phyloP scores from a whole-genome alignment of 163 green algal genomes.

The Chloromonas sp. region DNA sequence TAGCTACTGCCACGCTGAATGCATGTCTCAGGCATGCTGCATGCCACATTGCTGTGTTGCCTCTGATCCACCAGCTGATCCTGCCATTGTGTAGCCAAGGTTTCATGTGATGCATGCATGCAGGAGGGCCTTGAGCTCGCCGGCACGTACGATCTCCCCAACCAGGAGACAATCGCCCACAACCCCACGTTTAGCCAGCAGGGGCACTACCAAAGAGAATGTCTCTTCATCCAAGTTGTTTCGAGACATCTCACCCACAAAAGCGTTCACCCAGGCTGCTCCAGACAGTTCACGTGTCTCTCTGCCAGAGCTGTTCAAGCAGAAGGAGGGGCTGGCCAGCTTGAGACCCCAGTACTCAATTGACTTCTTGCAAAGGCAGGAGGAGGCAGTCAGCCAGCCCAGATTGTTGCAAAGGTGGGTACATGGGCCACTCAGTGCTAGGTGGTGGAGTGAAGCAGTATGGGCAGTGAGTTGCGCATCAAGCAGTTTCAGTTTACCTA shows the following conservation, averaged over 20 bases:
- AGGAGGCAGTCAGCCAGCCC: slow-evolving; percentile 12
- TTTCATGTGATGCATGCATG: too few relatives aligned
- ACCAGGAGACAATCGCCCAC: too few relatives aligned
- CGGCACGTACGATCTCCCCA: too few relatives aligned
- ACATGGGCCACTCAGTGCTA: not conserved
- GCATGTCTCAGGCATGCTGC: too few relatives aligned
- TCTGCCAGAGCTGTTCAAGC: slow-evolving; percentile 38
- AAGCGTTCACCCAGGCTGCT: not conserved
- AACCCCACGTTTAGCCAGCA: too few relatives aligned
- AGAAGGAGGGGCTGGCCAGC: slow-evolving; percentile 20
- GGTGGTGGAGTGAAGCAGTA: not conserved
- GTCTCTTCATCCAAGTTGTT: not conserved
- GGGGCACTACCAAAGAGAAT: not conserved
- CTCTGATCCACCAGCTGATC: too few relatives aligned
- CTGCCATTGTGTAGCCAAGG: too few relatives aligned
- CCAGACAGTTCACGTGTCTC: not conserved
- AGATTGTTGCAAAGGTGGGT: slow-evolving; percentile 19
- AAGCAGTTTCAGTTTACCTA: too few relatives aligned
- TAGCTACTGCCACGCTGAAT: too few relatives aligned
- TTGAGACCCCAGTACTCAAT: slow-evolving; percentile 23
- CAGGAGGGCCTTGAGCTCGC: too few relatives aligned
- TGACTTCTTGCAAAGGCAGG: slow-evolving; percentile 1
- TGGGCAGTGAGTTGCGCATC: not conserved
- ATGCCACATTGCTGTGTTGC: too few relatives aligned
- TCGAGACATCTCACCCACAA: not conserved